A percentile compares a stretch with the other conserved stretches of the same genome.
These are phyloP conservation scores for Canariomyces notabilis DNA, from an alignment of 2,329 filamentous ascomycete species.

Conservation along the genomic window DNA sequence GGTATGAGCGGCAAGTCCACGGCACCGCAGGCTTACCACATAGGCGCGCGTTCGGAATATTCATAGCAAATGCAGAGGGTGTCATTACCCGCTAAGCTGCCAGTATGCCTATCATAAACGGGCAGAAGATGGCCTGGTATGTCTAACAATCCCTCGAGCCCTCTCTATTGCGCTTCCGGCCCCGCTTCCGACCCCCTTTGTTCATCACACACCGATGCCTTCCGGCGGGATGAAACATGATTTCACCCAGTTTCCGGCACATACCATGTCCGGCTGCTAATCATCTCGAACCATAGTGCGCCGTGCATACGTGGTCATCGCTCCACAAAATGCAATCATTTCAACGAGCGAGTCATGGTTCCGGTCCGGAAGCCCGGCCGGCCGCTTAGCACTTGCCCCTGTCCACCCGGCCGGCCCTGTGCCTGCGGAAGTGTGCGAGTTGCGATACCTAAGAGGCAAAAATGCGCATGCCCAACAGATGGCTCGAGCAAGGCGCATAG, in stretches of 20 bases:
- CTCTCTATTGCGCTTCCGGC: background rate
- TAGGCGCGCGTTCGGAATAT: too few species aligned
- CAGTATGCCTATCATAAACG: slow-evolving; percentile 64
- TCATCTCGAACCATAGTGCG: slow-evolving; percentile 43
- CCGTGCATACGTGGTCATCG: slow-evolving; percentile 72
- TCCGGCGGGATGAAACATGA: background rate
- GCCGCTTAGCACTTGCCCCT: slow-evolving; percentile 64
- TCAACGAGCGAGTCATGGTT: slow-evolving; percentile 61
- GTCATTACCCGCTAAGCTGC: slow-evolving; percentile 1
- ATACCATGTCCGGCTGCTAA: slow-evolving; percentile 12
- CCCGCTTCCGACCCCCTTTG: background rate
- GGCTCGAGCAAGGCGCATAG: slow-evolving; percentile 18
- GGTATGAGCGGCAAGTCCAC: slow-evolving; percentile 6
- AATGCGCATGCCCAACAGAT: slow-evolving; percentile 43
- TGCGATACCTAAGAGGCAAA: slow-evolving; percentile 55
- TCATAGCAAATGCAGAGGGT: slow-evolving; percentile 7
- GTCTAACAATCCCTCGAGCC: slow-evolving; percentile 29
- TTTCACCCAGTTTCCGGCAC: background rate
- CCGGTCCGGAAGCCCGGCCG: slow-evolving; percentile 68
- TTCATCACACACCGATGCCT: background rate
- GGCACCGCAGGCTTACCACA: background rate
- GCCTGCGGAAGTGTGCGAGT: slow-evolving; percentile 60
- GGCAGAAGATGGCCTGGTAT: slow-evolving; percentile 70
- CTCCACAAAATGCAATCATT: slow-evolving; percentile 69
- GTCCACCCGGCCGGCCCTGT: slow-evolving; percentile 57